phyloP scores from a whole-genome alignment of 2,329 filamentous ascomycete genomes.

The Xylaria sp. region DNA sequence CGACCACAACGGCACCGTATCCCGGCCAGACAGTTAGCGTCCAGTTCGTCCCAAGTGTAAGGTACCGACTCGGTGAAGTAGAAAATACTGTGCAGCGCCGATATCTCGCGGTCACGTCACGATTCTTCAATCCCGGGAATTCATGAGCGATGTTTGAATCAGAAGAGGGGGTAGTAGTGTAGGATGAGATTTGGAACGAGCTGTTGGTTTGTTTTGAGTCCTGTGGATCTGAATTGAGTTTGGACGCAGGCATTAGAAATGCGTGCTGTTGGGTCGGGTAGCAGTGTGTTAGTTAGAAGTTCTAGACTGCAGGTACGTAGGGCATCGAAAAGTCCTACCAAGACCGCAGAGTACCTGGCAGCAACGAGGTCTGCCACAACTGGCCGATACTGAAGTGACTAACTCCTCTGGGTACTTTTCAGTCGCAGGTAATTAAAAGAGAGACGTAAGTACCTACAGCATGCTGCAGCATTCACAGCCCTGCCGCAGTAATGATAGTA shows the following conservation, averaged over 20 bases:
- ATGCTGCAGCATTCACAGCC: too few relatives aligned
- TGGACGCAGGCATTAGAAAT: constrained; percentile 10
- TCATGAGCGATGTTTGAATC: neutral
- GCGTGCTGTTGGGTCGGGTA: constrained; percentile 33
- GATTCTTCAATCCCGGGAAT: neutral
- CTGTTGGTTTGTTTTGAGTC: neutral
- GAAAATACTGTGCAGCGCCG: neutral
- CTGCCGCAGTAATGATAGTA: too few relatives aligned
- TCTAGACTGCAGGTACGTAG: constrained; percentile 11
- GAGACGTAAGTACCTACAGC: neutral
- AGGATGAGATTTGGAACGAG: neutral
- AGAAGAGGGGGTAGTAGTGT: neutral
- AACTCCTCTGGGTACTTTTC: neutral
- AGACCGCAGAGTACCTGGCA: constrained; percentile 12
- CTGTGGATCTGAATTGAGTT: neutral
- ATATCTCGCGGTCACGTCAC: neutral
- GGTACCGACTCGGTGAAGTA: neutral
- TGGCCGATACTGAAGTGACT: neutral
- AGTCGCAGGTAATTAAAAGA: too few relatives aligned
- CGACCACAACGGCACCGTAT: neutral
- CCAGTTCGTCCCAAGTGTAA: neutral
- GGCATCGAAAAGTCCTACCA: constrained; percentile 34
- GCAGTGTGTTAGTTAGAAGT: constrained; percentile 39
- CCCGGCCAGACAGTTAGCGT: neutral
- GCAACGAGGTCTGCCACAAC: neutral